A percentile compares a stretch with the other conserved stretches of the same genome.
phyloP scores from a whole-genome alignment of 2,329 filamentous ascomycete genomes.

The Penicillium sp. region DNA sequence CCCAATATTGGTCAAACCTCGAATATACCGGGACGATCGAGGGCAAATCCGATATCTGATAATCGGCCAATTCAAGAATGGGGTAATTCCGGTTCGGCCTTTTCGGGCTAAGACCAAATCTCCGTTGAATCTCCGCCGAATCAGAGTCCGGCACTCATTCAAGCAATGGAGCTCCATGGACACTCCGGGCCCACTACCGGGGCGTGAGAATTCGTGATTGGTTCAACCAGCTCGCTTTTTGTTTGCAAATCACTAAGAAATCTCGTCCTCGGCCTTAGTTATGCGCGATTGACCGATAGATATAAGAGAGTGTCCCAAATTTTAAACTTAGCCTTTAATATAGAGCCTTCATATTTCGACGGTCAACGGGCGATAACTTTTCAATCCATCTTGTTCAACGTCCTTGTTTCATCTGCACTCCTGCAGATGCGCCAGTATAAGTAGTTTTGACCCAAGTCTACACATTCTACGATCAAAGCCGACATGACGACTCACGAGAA shows the following conservation, averaged over 20 bases:
- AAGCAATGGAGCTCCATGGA: not conserved
- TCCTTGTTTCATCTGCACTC: conserved; percentile 4
- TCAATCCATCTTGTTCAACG: not conserved
- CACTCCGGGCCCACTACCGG: not conserved
- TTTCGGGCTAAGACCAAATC: not conserved
- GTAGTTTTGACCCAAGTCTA: not conserved
- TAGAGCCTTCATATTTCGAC: not conserved
- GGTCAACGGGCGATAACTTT: not conserved
- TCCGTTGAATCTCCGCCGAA: not conserved
- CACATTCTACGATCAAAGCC: not conserved
- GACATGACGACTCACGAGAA: not conserved
- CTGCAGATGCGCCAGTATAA: not conserved
- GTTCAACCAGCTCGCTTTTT: not conserved
- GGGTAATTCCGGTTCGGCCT: not conserved
- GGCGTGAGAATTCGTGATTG: not conserved
- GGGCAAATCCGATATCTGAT: not conserved
- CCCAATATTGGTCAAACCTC: not conserved
- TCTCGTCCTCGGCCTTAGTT: not conserved
- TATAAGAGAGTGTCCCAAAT: not conserved
- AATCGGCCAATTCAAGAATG: not conserved
- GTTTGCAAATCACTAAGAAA: not conserved
- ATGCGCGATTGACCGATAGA: not conserved
- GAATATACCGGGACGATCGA: no score
- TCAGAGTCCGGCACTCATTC: not conserved
- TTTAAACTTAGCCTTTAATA: not conserved